Evolutionary conservation across 2,329 filamentous ascomycete genomes (phyloP).

Genomic region (Penicillium sp.): DNA sequence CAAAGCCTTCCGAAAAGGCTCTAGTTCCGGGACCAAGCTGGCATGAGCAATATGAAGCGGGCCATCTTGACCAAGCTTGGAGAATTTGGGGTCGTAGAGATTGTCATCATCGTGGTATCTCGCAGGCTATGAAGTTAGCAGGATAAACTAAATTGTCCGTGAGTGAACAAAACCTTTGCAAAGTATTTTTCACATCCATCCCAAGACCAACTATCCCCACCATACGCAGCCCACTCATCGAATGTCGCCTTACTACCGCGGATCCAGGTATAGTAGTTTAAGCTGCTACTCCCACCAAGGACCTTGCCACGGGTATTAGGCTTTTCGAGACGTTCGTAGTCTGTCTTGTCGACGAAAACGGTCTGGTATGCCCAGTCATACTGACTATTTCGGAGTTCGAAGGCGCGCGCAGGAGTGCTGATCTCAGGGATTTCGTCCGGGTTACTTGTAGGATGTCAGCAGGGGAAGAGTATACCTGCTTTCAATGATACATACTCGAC

Average conservation of each 20-base stretch:
- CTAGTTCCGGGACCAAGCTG: conserved; percentile 48
- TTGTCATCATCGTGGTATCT: conserved; percentile 53
- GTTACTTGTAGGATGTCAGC: conserved; percentile 27
- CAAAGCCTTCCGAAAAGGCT: conserved; percentile 41
- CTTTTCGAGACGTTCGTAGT: conserved; percentile 57
- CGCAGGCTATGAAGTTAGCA: conserved; percentile 20
- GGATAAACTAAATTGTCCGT: background rate
- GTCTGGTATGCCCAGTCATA: conserved; percentile 59
- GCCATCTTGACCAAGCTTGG: conserved; percentile 27
- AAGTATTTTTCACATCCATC: conserved; percentile 45
- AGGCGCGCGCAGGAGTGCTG: conserved; percentile 51
- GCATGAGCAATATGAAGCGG: conserved; percentile 51
- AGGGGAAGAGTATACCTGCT: background rate
- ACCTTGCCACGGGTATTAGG: conserved; percentile 56
- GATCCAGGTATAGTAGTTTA: conserved; percentile 61
- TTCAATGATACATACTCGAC: conserved; percentile 6
- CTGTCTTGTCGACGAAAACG: conserved; percentile 52
- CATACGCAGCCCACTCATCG: conserved; percentile 44
- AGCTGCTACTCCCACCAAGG: conserved; percentile 52
- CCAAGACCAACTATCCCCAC: conserved; percentile 51
- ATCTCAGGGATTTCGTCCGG: conserved; percentile 48
- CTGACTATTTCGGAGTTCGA: conserved; percentile 50
- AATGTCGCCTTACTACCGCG: conserved; percentile 53
- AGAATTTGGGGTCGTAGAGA: conserved; percentile 31
- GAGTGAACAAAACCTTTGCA: conserved; percentile 21